Evolutionary conservation across 1,284 basidiomycete species (phyloP).

Genomic region (Entoloma clypeatum): DNA sequence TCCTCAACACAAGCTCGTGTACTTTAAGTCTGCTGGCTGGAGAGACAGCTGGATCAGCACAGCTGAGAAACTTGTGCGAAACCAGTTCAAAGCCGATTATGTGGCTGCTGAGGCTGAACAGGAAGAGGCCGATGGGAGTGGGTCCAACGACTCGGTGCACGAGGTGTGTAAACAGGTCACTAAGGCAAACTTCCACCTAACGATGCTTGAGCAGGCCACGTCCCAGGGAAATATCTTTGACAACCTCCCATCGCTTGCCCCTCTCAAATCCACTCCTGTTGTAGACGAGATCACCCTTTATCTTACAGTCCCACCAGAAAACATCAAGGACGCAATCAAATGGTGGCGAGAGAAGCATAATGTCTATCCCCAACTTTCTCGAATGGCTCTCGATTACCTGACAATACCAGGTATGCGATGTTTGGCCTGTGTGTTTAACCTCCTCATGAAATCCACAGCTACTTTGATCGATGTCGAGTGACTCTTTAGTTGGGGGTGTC

Average conservation of each 20-base stretch:
- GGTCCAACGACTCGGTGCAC: not conserved
- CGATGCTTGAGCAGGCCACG: not conserved
- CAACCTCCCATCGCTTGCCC: slow-evolving; percentile 3
- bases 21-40: slow-evolving; percentile 18
- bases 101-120: not conserved
- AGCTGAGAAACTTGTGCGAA: slow-evolving; percentile 12
- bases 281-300: slow-evolving; percentile 15
- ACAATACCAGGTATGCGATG: slow-evolving; percentile 28
- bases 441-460: slow-evolving; percentile 9
- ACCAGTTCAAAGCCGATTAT: slow-evolving; percentile 11
- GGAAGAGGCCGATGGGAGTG: not conserved
- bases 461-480: slow-evolving; percentile 29
- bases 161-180: slow-evolving; percentile 1
- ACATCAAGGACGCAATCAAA: slow-evolving; percentile 12
- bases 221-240: slow-evolving; percentile 15
- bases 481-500: slow-evolving; percentile 26
- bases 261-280: not conserved
- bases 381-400: slow-evolving; percentile 20
- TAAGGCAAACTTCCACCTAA: not conserved
- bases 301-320: slow-evolving; percentile 13
- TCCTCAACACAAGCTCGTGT: slow-evolving; percentile 18
- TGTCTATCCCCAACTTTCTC: slow-evolving; percentile 16
- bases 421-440: not conserved
- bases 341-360: slow-evolving; percentile 18
- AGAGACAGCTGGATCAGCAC: slow-evolving; percentile 18